These are phyloP conservation scores for Fusarium armeniacum DNA, from an alignment of 2,329 filamentous ascomycete species.

Conservation along the genomic window DNA sequence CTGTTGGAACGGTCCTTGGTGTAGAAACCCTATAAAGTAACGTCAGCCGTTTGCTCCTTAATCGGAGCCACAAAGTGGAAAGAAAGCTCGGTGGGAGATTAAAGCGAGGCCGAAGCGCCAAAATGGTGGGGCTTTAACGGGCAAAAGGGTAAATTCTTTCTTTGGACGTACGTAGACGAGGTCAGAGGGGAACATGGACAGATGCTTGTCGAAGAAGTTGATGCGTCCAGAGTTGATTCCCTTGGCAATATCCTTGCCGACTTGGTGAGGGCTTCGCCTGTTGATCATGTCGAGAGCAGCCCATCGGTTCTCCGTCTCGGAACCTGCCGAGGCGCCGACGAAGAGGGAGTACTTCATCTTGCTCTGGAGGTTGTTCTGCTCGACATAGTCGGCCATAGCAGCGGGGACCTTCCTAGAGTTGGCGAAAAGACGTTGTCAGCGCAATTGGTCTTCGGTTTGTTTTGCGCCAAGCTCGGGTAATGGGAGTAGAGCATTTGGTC, in stretches of 20 bases:
- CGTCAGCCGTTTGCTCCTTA: slow-evolving; percentile 32
- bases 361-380: slow-evolving; percentile 86
- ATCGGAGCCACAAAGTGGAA: slow-evolving; percentile 21
- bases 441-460: slow-evolving; percentile 10
- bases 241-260: slow-evolving; percentile 90
- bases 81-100: slow-evolving; percentile 38
- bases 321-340: slow-evolving; percentile 89
- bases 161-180: slow-evolving; percentile 76
- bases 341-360: slow-evolving; percentile 89
- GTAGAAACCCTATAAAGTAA: slow-evolving; percentile 74
- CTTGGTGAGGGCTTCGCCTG: slow-evolving; percentile 85
- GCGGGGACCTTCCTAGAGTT: slow-evolving; percentile 79
- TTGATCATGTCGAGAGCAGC: slow-evolving; percentile 92
- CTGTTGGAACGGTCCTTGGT: slow-evolving; percentile 82
- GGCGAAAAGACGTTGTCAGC: slow-evolving; percentile 26
- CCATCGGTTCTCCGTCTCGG: slow-evolving; percentile 94
- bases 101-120: slow-evolving; percentile 35
- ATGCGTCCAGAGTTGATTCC: slow-evolving; percentile 91
- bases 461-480: slow-evolving; percentile 38
- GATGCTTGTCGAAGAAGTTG: slow-evolving; percentile 93
- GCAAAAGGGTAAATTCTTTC: slow-evolving; percentile 25
- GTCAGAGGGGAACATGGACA: slow-evolving; percentile 92
- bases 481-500: slow-evolving; percentile 8
- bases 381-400: slow-evolving; percentile 88
- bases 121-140: slow-evolving; percentile 25